Percentiles rank a stretch among this genome's conserved stretches.
phyloP scores from a whole-genome alignment of 2,329 filamentous ascomycete genomes.

The Coniochaeta hoffmannii region DNA sequence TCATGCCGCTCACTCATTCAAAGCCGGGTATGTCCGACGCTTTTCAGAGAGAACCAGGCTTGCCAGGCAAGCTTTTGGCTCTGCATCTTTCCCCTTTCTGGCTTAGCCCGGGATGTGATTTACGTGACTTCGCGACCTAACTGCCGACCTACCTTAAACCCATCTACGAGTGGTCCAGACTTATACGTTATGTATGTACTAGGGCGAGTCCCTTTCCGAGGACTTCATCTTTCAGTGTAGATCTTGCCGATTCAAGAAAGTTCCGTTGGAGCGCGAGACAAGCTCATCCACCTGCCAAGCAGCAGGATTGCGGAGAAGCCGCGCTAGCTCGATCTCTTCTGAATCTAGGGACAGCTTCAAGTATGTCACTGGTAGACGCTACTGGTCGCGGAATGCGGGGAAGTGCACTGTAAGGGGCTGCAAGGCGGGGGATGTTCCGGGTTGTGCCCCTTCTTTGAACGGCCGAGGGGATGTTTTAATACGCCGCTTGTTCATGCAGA shows the following conservation, averaged over 20 bases:
- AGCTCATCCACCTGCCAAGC: not conserved
- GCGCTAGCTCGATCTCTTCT: not conserved
- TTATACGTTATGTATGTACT: too few relatives aligned
- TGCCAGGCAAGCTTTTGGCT: too few relatives aligned
- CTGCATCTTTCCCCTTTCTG: too few relatives aligned
- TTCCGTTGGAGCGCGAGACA: not conserved
- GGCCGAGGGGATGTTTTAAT: not conserved
- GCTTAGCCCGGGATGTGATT: too few relatives aligned
- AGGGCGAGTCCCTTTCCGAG: too few relatives aligned
- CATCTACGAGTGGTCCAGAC: too few relatives aligned
- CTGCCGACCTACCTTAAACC: too few relatives aligned
- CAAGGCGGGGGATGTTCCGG: not conserved
- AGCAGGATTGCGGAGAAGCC: not conserved
- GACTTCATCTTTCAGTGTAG: not conserved
- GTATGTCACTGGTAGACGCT: not conserved
- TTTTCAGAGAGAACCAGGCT: too few relatives aligned
- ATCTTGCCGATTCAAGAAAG: not conserved
- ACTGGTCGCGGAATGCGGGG: slow-evolving; percentile 1
- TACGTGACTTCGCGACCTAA: too few relatives aligned
- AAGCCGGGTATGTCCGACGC: too few relatives aligned
- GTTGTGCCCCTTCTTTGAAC: not conserved
- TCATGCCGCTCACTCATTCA: not conserved
- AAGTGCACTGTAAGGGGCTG: not conserved
- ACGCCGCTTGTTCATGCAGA: not conserved
- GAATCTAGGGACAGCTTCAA: not conserved